Conservation (phyloP, 305 asterid genomes). For the Fraxinus dipetala region DNA sequence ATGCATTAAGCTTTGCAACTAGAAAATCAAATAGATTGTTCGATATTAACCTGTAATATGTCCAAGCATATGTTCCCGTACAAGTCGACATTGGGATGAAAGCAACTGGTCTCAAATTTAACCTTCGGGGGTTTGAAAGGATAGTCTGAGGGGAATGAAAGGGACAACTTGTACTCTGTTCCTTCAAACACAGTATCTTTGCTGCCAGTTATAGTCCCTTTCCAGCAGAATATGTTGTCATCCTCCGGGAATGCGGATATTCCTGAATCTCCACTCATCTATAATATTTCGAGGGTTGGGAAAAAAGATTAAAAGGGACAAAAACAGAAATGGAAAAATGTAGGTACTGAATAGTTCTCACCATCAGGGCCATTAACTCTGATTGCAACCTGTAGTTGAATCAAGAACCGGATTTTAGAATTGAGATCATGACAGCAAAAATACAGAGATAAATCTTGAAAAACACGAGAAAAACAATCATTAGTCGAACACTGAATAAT, state of each 20-base stretch:
- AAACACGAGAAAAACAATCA: neutral
- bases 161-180: constrained; percentile 76
- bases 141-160: constrained; percentile 65
- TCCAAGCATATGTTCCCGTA: constrained; percentile 87
- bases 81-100: constrained; percentile 83
- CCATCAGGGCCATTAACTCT: constrained; percentile 96
- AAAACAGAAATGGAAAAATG: neutral
- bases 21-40: neutral
- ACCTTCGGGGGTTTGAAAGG: constrained; percentile 93
- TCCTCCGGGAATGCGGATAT: constrained; percentile 94
- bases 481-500: neutral
- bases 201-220: constrained; percentile 85
- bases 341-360: constrained; percentile 27
- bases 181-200: constrained; percentile 89
- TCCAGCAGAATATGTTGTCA: constrained; percentile 91
- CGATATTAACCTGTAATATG: constrained; percentile 62
- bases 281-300: neutral
- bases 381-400: constrained; percentile 68
- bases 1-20: neutral
- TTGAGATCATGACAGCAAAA: neutral
- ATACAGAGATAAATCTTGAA: neutral
- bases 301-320: neutral
- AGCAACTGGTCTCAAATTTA: constrained; percentile 84
- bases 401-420: neutral
- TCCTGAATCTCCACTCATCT: constrained; percentile 90